A percentile compares a stretch with the other conserved stretches of the same genome.
phyloP scores from a whole-genome alignment of 1,284 basidiomycete genomes.

The Trichosporon ovoides region DNA sequence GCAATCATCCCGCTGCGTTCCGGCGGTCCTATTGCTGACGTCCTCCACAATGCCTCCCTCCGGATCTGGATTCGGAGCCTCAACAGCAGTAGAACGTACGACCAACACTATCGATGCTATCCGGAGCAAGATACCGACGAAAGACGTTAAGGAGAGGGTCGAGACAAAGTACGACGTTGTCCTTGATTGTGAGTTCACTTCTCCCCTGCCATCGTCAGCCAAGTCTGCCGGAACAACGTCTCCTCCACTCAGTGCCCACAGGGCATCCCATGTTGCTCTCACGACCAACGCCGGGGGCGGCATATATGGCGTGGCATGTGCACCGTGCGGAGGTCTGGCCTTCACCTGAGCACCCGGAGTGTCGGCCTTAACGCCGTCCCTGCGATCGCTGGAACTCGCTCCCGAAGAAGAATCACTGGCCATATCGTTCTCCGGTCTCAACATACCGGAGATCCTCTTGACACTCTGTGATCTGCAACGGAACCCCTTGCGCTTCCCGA shows the following conservation, averaged over 20 bases:
- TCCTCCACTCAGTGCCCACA: no score
- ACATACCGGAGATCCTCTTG: no score
- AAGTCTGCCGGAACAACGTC: no score
- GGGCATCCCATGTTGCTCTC: neutral
- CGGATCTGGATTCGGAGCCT: neutral
- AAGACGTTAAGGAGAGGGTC: conserved; percentile 6
- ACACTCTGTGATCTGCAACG: no score
- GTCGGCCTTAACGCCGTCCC: no score
- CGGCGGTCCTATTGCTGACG: no score
- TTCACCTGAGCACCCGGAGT: no score
- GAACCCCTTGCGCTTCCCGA: no score
- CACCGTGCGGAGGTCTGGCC: neutral
- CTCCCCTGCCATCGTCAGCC: no score
- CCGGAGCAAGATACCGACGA: conserved; percentile 8
- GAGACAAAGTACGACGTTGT: conserved; percentile 38
- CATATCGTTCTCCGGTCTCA: neutral
- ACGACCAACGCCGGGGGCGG: neutral
- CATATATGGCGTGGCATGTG: neutral
- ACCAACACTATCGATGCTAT: conserved; percentile 5
- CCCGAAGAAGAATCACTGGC: no score
- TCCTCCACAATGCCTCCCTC: neutral
- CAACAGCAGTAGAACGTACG: neutral
- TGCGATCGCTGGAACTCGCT: no score
- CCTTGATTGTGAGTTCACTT: conserved; percentile 31
- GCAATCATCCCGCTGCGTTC: no score